Percentiles rank a stretch among this genome's conserved stretches.
phyloP scores from a whole-genome alignment of 768 basidiomycete genomes.

The Lactifluus volemus region DNA sequence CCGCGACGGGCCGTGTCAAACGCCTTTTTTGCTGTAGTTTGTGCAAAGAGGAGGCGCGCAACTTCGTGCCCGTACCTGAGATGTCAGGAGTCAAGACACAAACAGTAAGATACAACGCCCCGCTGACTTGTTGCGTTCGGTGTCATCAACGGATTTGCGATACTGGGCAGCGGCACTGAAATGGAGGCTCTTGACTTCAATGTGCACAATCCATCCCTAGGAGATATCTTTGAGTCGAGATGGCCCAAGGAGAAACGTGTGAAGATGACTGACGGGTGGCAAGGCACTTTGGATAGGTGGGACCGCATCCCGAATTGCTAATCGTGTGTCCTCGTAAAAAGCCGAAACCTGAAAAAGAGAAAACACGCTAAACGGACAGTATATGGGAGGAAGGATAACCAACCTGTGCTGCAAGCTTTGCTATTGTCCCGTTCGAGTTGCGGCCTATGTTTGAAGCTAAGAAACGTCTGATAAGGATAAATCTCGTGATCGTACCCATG shows the following conservation, averaged over 20 bases:
- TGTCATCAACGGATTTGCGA: constrained; percentile 82
- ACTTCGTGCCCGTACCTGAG: constrained; percentile 83
- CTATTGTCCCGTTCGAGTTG: constrained; percentile 17
- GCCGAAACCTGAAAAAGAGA: constrained; percentile 14
- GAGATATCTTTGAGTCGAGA: not conserved
- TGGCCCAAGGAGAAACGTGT: not conserved
- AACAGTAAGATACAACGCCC: not conserved
- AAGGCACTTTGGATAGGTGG: constrained; percentile 30
- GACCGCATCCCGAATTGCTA: constrained; percentile 16
- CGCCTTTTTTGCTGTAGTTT: constrained; percentile 57
- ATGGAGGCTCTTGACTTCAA: constrained; percentile 76
- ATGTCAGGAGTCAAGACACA: constrained; percentile 7
- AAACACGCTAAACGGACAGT: not conserved
- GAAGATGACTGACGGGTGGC: constrained; percentile 40
- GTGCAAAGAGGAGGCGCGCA: constrained; percentile 65
- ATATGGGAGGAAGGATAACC: not conserved
- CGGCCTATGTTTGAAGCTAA: constrained; percentile 5
- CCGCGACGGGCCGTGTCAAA: constrained; percentile 57
- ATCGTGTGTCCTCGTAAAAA: constrained; percentile 15
- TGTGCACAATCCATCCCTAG: constrained; percentile 72
- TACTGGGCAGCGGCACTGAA: constrained; percentile 87
- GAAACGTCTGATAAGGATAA: not conserved
- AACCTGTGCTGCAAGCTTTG: constrained; percentile 17
- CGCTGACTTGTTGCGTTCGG: constrained; percentile 60
- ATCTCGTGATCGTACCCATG: constrained; percentile 41